Evolutionary conservation across 139 green algal species (phyloP).

Genomic region (Trebouxia sp.): DNA sequence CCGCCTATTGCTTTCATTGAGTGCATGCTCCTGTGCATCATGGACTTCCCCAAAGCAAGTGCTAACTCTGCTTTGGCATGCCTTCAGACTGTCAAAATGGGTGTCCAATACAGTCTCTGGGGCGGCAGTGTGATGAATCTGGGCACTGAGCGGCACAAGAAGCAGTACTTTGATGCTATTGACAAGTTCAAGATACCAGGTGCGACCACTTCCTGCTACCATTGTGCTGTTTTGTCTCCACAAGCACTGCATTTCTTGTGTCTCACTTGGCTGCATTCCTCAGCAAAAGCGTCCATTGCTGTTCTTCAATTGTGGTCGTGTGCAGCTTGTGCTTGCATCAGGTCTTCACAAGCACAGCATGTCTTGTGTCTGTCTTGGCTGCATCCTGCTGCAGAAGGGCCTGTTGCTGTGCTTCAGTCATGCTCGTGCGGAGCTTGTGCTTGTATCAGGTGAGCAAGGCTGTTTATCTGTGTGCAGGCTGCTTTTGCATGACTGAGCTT

Average conservation of each 20-base stretch:
- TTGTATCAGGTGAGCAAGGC: background rate
- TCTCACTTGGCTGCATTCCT: background rate
- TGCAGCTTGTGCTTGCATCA: background rate
- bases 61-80: background rate
- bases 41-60: no score
- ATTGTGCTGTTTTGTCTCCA: background rate
- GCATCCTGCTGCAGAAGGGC: no score
- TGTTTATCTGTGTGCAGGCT: constrained; percentile 50
- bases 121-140: constrained; percentile 73
- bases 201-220: background rate
- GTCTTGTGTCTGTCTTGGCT: background rate
- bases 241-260: background rate
- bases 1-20: background rate
- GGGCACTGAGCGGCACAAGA: constrained; percentile 71
- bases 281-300: no score
- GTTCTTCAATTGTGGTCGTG: no score
- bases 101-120: constrained; percentile 85
- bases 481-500: constrained; percentile 92
- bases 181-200: constrained; percentile 60
- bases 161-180: constrained; percentile 81
- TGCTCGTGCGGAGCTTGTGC: background rate
- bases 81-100: constrained; percentile 73
- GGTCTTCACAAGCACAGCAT: background rate
- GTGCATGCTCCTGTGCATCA: background rate
- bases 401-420: background rate